Conservation (phyloP, 225 moss, liverwort and hornwort genomes). For the Bryoerythrophyllum caledonicum region DNA sequence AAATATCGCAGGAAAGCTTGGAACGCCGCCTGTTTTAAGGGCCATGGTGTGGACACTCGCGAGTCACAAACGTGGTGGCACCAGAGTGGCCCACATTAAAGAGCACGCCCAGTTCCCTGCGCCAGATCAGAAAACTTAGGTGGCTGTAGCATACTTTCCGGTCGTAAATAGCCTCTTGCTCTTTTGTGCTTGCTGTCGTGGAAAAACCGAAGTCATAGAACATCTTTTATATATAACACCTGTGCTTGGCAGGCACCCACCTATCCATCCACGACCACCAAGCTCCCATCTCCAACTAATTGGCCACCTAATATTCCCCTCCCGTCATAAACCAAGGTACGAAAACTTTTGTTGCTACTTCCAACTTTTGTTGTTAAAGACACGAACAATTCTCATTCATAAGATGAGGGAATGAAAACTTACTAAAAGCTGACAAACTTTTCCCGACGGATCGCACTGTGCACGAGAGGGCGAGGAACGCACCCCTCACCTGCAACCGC, state of each 20-base stretch:
- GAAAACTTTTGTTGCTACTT: no score
- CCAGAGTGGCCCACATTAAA: not conserved
- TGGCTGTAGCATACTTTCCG: slow-evolving; percentile 8
- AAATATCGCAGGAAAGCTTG: not conserved
- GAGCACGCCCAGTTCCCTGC: slow-evolving; percentile 2
- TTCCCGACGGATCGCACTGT: not conserved
- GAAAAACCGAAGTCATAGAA: not conserved
- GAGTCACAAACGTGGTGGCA: not conserved
- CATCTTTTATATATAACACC: not conserved
- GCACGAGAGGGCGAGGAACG: not conserved
- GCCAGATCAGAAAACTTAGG: not conserved
- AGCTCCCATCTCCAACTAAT: not conserved
- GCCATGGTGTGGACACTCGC: not conserved
- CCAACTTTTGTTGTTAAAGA: not conserved
- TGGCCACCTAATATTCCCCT: not conserved
- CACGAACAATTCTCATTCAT: not conserved
- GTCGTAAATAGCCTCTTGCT: not conserved
- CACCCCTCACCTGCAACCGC: slow-evolving; percentile 5
- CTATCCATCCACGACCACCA: not conserved
- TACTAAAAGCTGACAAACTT: slow-evolving; percentile 2
- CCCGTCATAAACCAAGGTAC: no score
- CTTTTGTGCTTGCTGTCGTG: not conserved
- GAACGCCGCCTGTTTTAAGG: not conserved
- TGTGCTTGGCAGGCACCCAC: not conserved
- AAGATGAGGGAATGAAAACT: not conserved